Percentiles rank a stretch among this genome's conserved stretches.
Evolutionary conservation across 2,329 filamentous ascomycete genomes (phyloP).

Genomic region (Colletotrichum scovillei): DNA sequence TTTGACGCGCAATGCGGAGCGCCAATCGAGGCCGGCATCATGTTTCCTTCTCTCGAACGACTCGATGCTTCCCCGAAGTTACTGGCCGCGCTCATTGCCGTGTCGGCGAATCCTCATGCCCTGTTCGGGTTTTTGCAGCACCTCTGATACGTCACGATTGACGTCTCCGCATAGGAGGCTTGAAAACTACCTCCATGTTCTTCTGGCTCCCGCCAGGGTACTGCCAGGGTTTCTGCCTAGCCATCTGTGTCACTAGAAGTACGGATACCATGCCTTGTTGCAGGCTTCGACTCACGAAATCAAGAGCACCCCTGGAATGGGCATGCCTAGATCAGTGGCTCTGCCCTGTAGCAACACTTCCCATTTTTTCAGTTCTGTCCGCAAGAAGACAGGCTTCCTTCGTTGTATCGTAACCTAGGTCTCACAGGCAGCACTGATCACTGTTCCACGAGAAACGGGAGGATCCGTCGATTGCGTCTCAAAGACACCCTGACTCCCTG

Average conservation of each 20-base stretch:
- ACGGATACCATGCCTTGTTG: neutral
- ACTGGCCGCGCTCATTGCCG: neutral
- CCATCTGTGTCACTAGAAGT: neutral
- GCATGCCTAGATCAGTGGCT: neutral
- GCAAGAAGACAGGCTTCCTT: neutral
- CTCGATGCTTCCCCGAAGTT: neutral
- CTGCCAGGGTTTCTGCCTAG: neutral
- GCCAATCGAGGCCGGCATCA: neutral
- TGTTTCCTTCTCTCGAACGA: constrained; percentile 2
- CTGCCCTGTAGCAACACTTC: neutral
- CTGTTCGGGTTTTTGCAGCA: neutral
- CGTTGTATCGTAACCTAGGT: neutral
- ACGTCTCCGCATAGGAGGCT: neutral
- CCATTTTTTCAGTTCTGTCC: no score
- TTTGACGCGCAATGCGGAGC: neutral
- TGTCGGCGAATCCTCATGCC: neutral
- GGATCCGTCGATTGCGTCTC: neutral
- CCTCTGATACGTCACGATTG: neutral
- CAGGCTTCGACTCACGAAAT: neutral
- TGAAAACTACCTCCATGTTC: neutral
- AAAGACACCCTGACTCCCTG: neutral
- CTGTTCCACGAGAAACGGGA: constrained; percentile 1
- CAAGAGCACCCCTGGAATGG: neutral
- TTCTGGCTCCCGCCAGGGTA: neutral
- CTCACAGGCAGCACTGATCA: neutral